Evolutionary conservation across 345 rosid genomes (phyloP).

Genomic region (Arabidopsis arenosa): DNA sequence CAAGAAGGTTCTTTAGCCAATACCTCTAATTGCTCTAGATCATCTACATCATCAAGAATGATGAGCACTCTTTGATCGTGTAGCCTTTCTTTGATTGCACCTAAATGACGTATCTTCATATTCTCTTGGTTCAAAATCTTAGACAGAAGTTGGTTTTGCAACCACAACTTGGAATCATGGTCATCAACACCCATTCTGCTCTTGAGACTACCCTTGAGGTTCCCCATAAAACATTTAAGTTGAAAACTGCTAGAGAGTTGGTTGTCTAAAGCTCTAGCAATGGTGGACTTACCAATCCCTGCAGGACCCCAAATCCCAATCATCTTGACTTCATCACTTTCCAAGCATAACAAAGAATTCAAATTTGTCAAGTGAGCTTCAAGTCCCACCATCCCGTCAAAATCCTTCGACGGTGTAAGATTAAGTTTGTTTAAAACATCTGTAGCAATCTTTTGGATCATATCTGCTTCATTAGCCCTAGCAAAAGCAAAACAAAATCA

Average conservation of each 20-base stretch:
- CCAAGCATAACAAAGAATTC: not conserved
- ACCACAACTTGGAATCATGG: not conserved
- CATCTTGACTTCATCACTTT: not conserved
- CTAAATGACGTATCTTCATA: slow-evolving; percentile 21
- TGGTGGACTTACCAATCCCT: not conserved
- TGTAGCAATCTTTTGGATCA: not conserved
- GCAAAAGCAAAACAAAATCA: not conserved
- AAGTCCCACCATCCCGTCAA: not conserved
- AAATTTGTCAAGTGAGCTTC: not conserved
- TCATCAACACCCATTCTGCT: not conserved
- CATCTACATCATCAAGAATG: not conserved
- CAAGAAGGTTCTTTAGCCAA: slow-evolving; percentile 47
- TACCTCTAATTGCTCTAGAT: not conserved
- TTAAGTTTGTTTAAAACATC: slow-evolving; percentile 5
- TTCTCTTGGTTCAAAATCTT: not conserved
- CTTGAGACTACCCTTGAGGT: not conserved
- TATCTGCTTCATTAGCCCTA: slow-evolving; percentile 4
- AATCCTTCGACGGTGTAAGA: not conserved
- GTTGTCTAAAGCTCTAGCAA: not conserved
- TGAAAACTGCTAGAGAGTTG: not conserved
- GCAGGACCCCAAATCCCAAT: slow-evolving; percentile 12
- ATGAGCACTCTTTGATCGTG: slow-evolving; percentile 8
- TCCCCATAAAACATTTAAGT: not conserved
- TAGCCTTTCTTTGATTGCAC: not conserved
- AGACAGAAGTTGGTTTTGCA: not conserved